Evolutionary conservation across 1,139 yeast genomes (phyloP).

Genomic region (Kodamaea alishanica): DNA sequence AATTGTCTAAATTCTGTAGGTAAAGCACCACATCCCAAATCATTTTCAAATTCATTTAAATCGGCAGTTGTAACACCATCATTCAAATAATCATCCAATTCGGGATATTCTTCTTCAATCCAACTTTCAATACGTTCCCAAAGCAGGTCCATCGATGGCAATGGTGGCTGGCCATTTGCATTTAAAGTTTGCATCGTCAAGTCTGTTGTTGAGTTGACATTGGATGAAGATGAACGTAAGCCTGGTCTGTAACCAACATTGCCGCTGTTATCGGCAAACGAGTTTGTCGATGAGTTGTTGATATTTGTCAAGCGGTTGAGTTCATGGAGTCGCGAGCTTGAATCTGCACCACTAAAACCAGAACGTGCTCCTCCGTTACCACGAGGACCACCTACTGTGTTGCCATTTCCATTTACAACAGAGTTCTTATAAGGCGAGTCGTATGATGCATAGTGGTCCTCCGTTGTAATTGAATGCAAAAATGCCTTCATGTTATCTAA

Average conservation of each 20-base stretch:
- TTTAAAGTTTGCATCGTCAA: slow-evolving; percentile 42
- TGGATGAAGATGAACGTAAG: slow-evolving; percentile 29
- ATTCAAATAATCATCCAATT: slow-evolving; percentile 66
- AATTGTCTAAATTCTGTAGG: slow-evolving; percentile 78
- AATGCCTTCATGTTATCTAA: slow-evolving; percentile 47
- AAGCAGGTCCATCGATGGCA: slow-evolving; percentile 65
- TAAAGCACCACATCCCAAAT: slow-evolving; percentile 57
- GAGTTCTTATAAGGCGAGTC: slow-evolving; percentile 43
- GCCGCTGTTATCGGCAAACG: slow-evolving; percentile 19
- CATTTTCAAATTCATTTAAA: slow-evolving; percentile 72
- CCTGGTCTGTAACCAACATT: slow-evolving; percentile 38
- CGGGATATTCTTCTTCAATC: slow-evolving; percentile 78
- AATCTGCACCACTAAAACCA: slow-evolving; percentile 7
- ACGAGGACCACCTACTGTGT: slow-evolving; percentile 16
- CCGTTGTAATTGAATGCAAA: slow-evolving; percentile 59
- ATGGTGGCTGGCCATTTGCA: slow-evolving; percentile 59
- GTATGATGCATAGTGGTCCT: slow-evolving; percentile 62
- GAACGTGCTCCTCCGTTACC: slow-evolving; percentile 3
- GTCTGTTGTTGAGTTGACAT: slow-evolving; percentile 27
- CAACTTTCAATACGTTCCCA: slow-evolving; percentile 74
- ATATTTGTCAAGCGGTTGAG: slow-evolving; percentile 41
- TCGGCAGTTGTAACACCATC: slow-evolving; percentile 73
- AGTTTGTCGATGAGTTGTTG: slow-evolving; percentile 38
- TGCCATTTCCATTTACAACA: slow-evolving; percentile 18
- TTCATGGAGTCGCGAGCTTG: slow-evolving; percentile 34